Base-by-base conservation (phyloP, 257 asterid species). In the Jacaranda copaia region DNA sequence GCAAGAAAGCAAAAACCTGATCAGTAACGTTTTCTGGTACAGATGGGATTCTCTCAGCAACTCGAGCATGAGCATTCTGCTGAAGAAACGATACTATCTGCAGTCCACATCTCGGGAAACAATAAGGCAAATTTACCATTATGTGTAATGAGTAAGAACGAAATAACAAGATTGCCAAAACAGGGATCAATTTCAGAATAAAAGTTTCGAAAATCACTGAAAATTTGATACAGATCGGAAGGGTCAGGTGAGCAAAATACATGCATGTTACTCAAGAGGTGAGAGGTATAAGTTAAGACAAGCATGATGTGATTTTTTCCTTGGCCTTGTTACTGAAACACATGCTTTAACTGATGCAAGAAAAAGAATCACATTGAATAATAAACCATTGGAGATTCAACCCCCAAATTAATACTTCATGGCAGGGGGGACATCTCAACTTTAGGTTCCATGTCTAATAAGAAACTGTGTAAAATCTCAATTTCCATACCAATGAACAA, bases 1-100 rank as follows among this genome's bases (percentile, higher is more conserved):
- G 8, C 3, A 19, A 45, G 68, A 72, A 56, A 35, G 56, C 40
- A 63, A 8, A 45, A 74, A 94, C 98, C 97, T 92, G 99, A 80
- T 93, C 98, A 3, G 96, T 89, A 60, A 96, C 99, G 79, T 96
- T 96, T 89, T 96, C 99, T 20, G 99, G 99, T 66, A 96, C 99
- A 49, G 92, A 68, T 5, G 99, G 99, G 70, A 82, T 66, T 85
- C 83, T 90, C 89, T 88, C 92, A 1, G 97, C 94, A 69, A 91
- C 97, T 80, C 98, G 91, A 76, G 99, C 97, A 87, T 96, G 98
- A 32, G 97, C 97, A 79, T 96, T 96, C 89, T 96, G 97, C 85
- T 96, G 99, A 78, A 93, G 97, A 83, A 96, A 96, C 59, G 91
- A 84, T 70, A 96, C 79, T 80, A 95, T 95, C 99, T 95, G 93